Conservation (phyloP, 352 stramenopile genomes). For the Phytophthora vignae region DNA sequence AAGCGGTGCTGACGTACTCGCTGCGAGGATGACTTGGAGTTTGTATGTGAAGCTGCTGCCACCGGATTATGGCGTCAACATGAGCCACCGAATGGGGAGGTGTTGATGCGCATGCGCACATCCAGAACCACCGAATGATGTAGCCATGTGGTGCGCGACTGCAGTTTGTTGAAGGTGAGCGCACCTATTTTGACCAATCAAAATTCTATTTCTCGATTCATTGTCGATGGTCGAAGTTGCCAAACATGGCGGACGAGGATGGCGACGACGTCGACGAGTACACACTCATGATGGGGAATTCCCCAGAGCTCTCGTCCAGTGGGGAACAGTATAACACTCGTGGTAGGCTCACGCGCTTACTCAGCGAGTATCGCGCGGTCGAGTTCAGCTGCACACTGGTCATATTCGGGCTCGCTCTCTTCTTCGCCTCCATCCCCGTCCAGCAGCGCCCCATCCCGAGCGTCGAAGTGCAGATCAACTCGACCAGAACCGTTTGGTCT, state of each 20-base stretch:
- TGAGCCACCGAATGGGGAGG: constrained; percentile 11
- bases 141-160: background rate
- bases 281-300: constrained; percentile 31
- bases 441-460: constrained; percentile 56
- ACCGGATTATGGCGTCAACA: constrained; percentile 34
- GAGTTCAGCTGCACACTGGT: constrained; percentile 62
- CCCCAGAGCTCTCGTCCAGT: constrained; percentile 11
- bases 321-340: constrained; percentile 2
- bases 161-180: background rate
- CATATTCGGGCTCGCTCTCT: constrained; percentile 56
- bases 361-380: constrained; percentile 50
- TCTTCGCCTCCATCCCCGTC: constrained; percentile 60
- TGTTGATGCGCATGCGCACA: constrained; percentile 36
- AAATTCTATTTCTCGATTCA: background rate
- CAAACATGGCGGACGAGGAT: constrained; percentile 10
- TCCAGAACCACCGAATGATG: background rate
- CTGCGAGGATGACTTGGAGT: constrained; percentile 5
- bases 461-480: constrained; percentile 52
- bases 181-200: background rate
- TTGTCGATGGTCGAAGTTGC: background rate
- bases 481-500: constrained; percentile 48
- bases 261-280: constrained; percentile 37
- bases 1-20: constrained; percentile 12
- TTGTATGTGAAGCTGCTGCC: constrained; percentile 13
- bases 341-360: background rate